A percentile compares a stretch with the other conserved stretches of the same genome.
phyloP scores from a whole-genome alignment of 495 filamentous ascomycete genomes.

The Hyaloscypha hepaticicola region DNA sequence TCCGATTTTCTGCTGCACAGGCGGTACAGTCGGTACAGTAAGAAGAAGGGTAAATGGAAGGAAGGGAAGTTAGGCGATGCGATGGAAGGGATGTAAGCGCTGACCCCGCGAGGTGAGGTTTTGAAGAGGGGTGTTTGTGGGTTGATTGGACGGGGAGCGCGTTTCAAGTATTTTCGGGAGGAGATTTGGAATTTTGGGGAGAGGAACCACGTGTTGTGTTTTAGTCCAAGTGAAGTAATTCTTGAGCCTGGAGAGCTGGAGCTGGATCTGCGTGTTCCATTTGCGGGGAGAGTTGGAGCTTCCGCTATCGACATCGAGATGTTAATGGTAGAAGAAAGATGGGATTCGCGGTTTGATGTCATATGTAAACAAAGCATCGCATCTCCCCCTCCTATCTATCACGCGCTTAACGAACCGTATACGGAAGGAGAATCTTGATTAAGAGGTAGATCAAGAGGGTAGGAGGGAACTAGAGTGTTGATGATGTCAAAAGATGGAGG shows the following conservation, averaged over 20 bases:
- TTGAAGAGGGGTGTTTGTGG: neutral
- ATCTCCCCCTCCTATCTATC: neutral
- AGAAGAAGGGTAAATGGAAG: no score
- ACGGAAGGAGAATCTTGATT: neutral
- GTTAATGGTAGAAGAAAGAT: no score
- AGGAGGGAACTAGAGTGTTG: neutral
- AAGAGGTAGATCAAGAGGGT: neutral
- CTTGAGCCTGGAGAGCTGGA: no score
- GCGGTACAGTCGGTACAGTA: neutral
- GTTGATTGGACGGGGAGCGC: neutral
- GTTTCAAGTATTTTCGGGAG: no score
- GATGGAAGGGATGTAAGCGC: neutral
- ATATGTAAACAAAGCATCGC: no score
- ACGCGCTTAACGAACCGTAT: neutral
- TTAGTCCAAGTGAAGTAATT: neutral
- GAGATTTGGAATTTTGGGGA: neutral
- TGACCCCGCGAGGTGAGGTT: neutral
- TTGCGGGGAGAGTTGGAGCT: no score
- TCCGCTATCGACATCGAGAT: no score
- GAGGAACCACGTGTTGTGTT: neutral
- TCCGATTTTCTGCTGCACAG: neutral
- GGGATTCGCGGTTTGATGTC: no score
- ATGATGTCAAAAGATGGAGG: neutral
- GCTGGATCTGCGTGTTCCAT: no score
- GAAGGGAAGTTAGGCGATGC: neutral